phyloP scores from a whole-genome alignment of 257 asterid species.

The Solanum sitiens region DNA sequence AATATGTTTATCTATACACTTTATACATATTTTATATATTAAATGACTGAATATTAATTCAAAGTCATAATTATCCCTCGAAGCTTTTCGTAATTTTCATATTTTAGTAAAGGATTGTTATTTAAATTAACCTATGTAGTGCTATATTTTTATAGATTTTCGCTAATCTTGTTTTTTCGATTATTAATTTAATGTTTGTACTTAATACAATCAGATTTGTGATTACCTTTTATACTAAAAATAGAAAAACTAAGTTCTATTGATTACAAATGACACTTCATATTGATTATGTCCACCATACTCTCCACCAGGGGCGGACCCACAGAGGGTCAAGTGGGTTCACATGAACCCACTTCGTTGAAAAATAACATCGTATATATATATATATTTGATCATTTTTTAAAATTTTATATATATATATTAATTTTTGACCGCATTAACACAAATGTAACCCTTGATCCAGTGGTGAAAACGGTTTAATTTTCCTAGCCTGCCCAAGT shows the following conservation, averaged over 20 bases:
- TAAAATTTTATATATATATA: no score
- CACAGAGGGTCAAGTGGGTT: no score
- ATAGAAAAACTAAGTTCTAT: background rate
- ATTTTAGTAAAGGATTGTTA: background rate
- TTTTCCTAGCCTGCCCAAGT: no score
- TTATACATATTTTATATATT: background rate
- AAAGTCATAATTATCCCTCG: background rate
- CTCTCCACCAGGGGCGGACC: no score
- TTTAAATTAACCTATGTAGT: background rate
- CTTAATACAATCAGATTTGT: background rate
- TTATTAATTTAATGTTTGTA: background rate
- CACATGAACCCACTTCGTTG: no score
- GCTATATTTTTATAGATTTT: background rate
- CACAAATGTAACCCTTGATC: no score
- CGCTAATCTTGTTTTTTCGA: background rate
- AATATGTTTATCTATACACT: background rate
- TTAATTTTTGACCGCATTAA: no score
- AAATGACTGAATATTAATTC: background rate
- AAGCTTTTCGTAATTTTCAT: background rate
- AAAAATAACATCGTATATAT: no score
- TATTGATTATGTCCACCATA: background rate
- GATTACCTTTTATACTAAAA: no score
- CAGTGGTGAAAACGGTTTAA: no score
- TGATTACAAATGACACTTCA: background rate
- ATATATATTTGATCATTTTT: no score